Percentiles rank a stretch among this genome's conserved stretches.
These are phyloP conservation scores for Tulasnella sp. DNA, from an alignment of 768 basidiomycete genomes.

Conservation along the genomic window DNA sequence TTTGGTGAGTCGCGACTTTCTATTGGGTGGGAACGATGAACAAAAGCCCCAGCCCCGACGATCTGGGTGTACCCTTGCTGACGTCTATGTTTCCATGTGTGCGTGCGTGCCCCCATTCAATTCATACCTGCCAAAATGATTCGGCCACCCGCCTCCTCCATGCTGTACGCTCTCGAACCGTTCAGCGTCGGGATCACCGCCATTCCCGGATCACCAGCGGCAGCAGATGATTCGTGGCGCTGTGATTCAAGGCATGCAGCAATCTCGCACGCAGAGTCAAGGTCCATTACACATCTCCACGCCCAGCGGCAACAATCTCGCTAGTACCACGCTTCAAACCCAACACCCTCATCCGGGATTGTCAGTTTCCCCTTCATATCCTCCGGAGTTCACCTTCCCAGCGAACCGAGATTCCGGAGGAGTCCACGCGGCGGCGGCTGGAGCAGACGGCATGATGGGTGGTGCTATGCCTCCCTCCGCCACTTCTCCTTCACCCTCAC, in stretches of 20 bases:
- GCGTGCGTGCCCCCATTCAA: background rate
- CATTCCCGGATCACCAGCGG: background rate
- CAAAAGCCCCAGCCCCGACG: background rate
- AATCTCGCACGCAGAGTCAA: conserved; percentile 11
- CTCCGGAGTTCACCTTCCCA: conserved; percentile 4
- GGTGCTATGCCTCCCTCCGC: conserved; percentile 4
- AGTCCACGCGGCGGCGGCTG: background rate
- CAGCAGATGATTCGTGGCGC: background rate
- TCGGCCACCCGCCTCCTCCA: background rate
- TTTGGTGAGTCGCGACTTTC: background rate
- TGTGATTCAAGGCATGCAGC: background rate
- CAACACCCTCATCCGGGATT: background rate
- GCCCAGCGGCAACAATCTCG: conserved; percentile 6
- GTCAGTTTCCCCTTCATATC: conserved; percentile 4
- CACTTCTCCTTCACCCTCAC: conserved; percentile 6
- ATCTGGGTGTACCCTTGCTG: conserved; percentile 12
- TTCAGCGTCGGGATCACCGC: background rate
- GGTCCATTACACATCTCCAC: conserved; percentile 16
- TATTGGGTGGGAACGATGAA: background rate
- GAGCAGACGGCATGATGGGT: background rate
- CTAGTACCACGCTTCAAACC: conserved; percentile 8
- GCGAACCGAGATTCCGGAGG: conserved; percentile 15
- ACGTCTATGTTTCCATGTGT: conserved; percentile 16
- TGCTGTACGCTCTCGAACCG: background rate
- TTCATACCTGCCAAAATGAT: background rate